phyloP scores from a whole-genome alignment of 805 yeast genomes.

The Kazachstania martiniae region DNA sequence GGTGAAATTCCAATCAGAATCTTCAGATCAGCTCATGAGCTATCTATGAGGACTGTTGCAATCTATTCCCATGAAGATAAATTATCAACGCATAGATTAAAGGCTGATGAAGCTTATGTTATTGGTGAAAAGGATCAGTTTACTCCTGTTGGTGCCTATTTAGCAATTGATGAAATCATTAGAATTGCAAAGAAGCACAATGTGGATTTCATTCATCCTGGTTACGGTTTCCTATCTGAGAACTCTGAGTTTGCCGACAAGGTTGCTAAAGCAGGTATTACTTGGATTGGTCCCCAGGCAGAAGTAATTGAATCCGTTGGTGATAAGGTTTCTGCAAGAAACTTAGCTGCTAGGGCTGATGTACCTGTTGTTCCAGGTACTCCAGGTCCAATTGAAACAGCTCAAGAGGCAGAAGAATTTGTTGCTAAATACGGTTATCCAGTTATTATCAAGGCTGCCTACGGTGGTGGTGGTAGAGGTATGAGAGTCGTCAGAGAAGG shows the following conservation, averaged over 20 bases:
- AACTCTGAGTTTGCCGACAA: constrained; percentile 89
- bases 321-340: constrained; percentile 92
- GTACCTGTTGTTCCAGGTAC: constrained; percentile 98
- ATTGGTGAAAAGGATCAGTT: constrained; percentile 83
- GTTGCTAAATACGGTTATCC: constrained; percentile 85
- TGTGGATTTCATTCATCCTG: constrained; percentile 86
- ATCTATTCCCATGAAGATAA: constrained; percentile 94
- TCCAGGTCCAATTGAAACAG: constrained; percentile 84
- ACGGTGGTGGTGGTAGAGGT: constrained; percentile 99
- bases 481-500: constrained; percentile 98
- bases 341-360: constrained; percentile 63
- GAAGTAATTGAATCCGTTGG: constrained; percentile 88
- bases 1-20: constrained; percentile 83
- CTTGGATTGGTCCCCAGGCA: constrained; percentile 92
- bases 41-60: constrained; percentile 95
- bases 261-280: constrained; percentile 82
- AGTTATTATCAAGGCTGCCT: constrained; percentile 96
- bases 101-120: constrained; percentile 88
- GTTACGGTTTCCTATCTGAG: constrained; percentile 84
- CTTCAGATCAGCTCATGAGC: constrained; percentile 94
- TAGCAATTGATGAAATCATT: constrained; percentile 91
- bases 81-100: constrained; percentile 86
- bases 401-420: constrained; percentile 68
- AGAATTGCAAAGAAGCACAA: constrained; percentile 66
- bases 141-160: constrained; percentile 92